Percentiles rank a stretch among this genome's conserved stretches.
phyloP scores from a whole-genome alignment of 2,329 filamentous ascomycete species.

The Colletotrichum sojae region DNA sequence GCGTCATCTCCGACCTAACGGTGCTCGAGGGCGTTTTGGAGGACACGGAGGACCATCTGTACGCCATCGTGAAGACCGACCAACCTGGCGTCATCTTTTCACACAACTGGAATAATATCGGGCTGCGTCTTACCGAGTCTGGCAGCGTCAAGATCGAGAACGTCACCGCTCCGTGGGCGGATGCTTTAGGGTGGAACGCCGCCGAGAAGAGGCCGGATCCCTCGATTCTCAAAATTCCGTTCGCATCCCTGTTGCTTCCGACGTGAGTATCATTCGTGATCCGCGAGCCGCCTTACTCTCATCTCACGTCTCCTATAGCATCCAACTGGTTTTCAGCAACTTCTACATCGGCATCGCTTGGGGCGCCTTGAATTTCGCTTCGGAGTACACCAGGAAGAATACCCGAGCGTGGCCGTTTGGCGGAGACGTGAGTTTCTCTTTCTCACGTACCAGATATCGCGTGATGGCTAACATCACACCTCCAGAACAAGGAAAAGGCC shows the following conservation, averaged over 20 bases:
- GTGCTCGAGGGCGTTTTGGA: constrained; percentile 75
- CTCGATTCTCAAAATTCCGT: constrained; percentile 66
- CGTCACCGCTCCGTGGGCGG: constrained; percentile 69
- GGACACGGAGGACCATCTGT: constrained; percentile 72
- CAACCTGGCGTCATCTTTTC: constrained; percentile 71
- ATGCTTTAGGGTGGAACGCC: constrained; percentile 73
- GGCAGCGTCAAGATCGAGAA: constrained; percentile 73
- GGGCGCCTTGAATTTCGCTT: constrained; percentile 69
- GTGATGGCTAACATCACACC: fast-evolving
- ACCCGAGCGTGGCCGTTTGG: constrained; percentile 77
- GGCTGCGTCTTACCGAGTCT: constrained; percentile 74
- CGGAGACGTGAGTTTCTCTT: constrained; percentile 62
- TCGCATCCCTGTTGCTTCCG: constrained; percentile 70
- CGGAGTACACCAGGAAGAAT: constrained; percentile 67
- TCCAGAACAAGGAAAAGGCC: constrained; percentile 66
- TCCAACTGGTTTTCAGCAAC: constrained; percentile 77
- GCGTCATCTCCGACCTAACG: constrained; percentile 75
- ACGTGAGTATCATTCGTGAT: no score
- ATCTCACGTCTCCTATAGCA: constrained; percentile 51
- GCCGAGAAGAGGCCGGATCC: constrained; percentile 64
- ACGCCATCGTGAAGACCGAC: constrained; percentile 70
- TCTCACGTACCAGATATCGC: neutral
- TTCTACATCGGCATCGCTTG: constrained; percentile 76
- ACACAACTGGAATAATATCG: constrained; percentile 77
- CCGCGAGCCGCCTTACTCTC: no score